Conservation (phyloP, 192 early-diverging fungal species). For the Diversispora eburnea region DNA sequence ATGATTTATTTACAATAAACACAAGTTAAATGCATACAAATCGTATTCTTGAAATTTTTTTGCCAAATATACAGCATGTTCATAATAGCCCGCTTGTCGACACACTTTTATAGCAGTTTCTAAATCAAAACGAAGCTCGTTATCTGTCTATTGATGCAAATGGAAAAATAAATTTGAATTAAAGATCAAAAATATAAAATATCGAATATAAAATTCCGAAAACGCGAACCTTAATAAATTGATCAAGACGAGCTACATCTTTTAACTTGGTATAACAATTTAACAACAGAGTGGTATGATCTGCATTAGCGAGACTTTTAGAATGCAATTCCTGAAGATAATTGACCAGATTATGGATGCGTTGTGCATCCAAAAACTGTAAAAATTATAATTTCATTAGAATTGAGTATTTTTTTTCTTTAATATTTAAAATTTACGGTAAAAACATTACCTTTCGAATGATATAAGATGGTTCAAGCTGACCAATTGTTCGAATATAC, state of each 20-base stretch:
- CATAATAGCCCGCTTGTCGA: constrained; percentile 82
- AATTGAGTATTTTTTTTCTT: background rate
- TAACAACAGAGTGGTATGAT: constrained; percentile 93
- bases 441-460: constrained; percentile 69
- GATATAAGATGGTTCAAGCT: constrained; percentile 93
- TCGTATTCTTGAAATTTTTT: constrained; percentile 78
- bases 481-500: constrained; percentile 87
- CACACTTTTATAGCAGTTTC: constrained; percentile 94
- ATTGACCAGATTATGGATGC: constrained; percentile 81
- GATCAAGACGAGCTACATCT: constrained; percentile 78
- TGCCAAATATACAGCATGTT: constrained; percentile 90
- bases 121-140: constrained; percentile 83
- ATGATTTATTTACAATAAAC: background rate
- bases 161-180: background rate
- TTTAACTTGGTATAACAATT: constrained; percentile 98
- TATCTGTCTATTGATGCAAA: constrained; percentile 49
- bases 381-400: background rate
- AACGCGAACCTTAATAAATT: constrained; percentile 70
- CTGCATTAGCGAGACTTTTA: constrained; percentile 78
- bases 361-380: constrained; percentile 72
- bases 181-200: background rate
- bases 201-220: background rate
- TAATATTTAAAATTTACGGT: background rate
- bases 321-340: constrained; percentile 91
- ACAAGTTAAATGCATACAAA: constrained; percentile 43